Evolutionary conservation across 768 basidiomycete genomes (phyloP), one percentile per base, ranked within the genome.

Genomic region (Coprinopsis cinerea): DNA sequence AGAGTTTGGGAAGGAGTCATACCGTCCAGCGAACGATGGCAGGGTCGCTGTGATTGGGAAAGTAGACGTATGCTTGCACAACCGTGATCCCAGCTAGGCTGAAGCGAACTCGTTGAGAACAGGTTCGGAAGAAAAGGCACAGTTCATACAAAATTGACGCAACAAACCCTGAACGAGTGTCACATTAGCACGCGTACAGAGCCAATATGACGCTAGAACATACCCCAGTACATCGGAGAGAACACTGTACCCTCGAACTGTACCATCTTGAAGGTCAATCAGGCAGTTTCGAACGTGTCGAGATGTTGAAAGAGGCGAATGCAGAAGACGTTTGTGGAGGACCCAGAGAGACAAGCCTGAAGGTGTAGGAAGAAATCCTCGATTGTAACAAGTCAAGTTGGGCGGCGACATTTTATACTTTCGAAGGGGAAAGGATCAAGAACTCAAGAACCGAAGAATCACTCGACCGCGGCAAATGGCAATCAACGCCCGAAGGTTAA

Each of bases 41-140:
- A 2, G 54, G 44, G 53, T 73, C 73, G 30, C 58, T 56, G 5
- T 53, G 43, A 20, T 53, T 55, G 4, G 65, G 61, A 47, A 73
- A 72, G 55, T 72, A 73, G 11, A 68, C 57, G 41, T 70, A 72
- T 4, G 67, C 70, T 53, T 74, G 72, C 28, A 72, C 59, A 23
- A 72, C 61, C 3, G 66, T 69, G 37, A 73, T 70, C 17, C 72
- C 72, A 13, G 63, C 64, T 4, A 72, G 56, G 25, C 72, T 74
- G 17, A 7, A 23, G 24, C 13, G 22, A 23, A n/a, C 15, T 26
- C 43, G 15, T 40, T n/a, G 39, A 18, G 10, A n/a, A 18, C 15
- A 37, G 30, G 32, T 15, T 7, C 30, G 30, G 15, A 32, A 32
- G 30, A 39, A 17, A 40, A 15, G 27, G 11, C 14, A 4, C 35